Evolutionary conservation across 306 rosid species (phyloP).

Genomic region (Sicyos edulis): DNA sequence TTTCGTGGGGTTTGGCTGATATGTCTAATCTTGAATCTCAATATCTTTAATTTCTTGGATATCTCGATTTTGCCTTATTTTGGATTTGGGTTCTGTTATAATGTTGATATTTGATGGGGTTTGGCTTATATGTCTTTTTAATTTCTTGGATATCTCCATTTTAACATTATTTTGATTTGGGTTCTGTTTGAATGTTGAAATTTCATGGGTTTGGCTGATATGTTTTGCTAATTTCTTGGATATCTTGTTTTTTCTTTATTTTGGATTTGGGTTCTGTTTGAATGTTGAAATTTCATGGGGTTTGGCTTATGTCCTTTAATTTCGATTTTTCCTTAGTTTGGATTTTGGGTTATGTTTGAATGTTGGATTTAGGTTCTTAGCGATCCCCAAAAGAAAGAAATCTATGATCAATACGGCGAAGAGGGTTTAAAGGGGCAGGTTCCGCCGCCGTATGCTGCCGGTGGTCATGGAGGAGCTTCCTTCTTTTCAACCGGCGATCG

Average conservation of each 20-base stretch:
- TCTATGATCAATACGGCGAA: constrained; percentile 72
- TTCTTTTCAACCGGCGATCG: constrained; percentile 53
- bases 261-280: neutral
- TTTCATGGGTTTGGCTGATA: constrained; percentile 1
- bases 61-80: neutral
- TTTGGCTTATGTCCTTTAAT: neutral
- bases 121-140: neutral
- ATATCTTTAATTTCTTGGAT: neutral
- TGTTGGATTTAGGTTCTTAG: constrained; percentile 50
- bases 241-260: neutral
- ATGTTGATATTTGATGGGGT: constrained; percentile 4
- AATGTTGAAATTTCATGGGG: constrained; percentile 7
- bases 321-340: neutral
- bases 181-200: constrained; percentile 16
- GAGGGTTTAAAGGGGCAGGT: constrained; percentile 64
- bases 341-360: neutral
- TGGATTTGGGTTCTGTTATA: neutral
- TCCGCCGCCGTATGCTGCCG: constrained; percentile 61
- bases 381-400: constrained; percentile 58
- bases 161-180: neutral
- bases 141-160: neutral
- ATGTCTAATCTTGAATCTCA: neutral
- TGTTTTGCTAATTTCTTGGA: neutral
- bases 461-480: constrained; percentile 36
- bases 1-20: neutral